Base-by-base conservation (phyloP, 768 basidiomycete genomes). In the Hygrocybe coccinea region DNA sequence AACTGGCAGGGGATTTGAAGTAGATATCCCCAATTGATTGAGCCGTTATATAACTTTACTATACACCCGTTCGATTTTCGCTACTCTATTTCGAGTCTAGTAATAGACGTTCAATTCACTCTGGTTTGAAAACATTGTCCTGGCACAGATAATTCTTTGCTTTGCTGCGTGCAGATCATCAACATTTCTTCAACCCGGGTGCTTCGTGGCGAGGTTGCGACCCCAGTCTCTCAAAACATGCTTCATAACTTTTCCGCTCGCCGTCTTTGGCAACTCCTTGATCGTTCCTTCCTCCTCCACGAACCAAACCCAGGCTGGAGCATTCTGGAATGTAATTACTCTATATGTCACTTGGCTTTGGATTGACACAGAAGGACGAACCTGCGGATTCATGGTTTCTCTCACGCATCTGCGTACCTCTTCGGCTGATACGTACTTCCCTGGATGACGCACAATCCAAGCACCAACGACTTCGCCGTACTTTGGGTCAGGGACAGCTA, bases 181-280 rank as follows among this genome's bases (percentile, higher is more conserved):
- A 29, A 3, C 3, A 8, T 29, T 29, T 29, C 29, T 29, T 29
- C 29, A 50, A 36, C 85, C 85, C 33, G 81, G 60, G 5, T 69
- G 69, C 50, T 70, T 74, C 61, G 68, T 62, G 22, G 77, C 81
- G 38, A 87, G 63, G 7, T 80, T 77, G 41, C 72, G 75, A 64
- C 85, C 81, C 89, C 89, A 90, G 19, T 74, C 70, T 29, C 90
- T 74, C 44, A 93, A 65, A 2, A 91, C 64, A 65, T 90, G 87
- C 71, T 92, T 93, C 84, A 83, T 82, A 41, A 93, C 83, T 67
- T 93, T 93, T 38, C 90, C 90, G 59, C 89, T 92, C 12, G 87
- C 89, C 9, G 91, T 93, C 74, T 89, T 91, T 1, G 91, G 90
- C 7, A 91, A 65, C 59, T 89, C 85, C 8, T 64, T 67, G 7